Evolutionary conservation across 2,329 filamentous ascomycete species (phyloP).

Genomic region (Exophiala mesophila): DNA sequence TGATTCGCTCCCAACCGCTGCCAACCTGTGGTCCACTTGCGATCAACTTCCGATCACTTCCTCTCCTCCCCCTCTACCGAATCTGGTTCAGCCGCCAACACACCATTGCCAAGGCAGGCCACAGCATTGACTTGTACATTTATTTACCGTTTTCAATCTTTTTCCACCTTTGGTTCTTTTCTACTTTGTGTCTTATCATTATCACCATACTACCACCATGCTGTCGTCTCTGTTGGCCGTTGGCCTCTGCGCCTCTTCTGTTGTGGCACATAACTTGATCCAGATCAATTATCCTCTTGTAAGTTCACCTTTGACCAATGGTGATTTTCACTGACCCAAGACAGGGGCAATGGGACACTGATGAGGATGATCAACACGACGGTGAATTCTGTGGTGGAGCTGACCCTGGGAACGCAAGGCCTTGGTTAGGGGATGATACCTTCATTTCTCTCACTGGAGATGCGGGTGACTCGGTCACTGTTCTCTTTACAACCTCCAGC

Average conservation of each 20-base stretch:
- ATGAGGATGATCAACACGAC: neutral
- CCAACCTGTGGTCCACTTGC: no score
- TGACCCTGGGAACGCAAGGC: neutral
- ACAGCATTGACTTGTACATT: no score
- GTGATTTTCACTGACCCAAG: neutral
- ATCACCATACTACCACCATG: neutral
- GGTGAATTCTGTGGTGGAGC: neutral
- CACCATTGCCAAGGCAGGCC: no score
- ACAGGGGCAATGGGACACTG: conserved; percentile 2
- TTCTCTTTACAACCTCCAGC: neutral
- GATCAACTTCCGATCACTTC: no score
- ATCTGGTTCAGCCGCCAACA: no score
- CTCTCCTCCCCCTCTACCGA: no score
- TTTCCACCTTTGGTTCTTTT: no score
- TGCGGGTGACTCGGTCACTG: neutral
- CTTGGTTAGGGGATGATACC: neutral
- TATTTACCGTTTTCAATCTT: no score
- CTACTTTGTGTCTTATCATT: no score
- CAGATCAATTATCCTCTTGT: neutral
- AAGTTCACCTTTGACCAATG: neutral
- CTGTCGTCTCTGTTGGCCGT: neutral
- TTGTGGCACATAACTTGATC: neutral
- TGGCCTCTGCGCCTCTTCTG: neutral
- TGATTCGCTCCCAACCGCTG: no score
- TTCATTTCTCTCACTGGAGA: neutral